A percentile compares a stretch with the other conserved stretches of the same genome.
phyloP scores from a whole-genome alignment of 768 basidiomycete species.

The Favolaschia claudopus region DNA sequence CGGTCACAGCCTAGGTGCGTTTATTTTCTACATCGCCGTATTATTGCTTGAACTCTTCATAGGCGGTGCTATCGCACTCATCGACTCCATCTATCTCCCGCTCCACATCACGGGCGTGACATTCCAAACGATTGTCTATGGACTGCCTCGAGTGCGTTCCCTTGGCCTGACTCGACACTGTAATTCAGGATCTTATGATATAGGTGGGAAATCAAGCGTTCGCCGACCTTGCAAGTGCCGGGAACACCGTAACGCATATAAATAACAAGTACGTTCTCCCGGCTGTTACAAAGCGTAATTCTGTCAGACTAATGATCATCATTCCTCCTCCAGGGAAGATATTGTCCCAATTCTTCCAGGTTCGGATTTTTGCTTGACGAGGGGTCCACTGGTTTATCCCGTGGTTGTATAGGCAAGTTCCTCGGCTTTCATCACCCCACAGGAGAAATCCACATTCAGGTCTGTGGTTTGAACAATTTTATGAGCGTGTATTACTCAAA shows the following conservation, averaged over 20 bases:
- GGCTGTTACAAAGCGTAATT: not conserved
- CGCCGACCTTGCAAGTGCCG: conserved; percentile 64
- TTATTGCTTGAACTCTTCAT: conserved; percentile 21
- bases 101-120: conserved; percentile 52
- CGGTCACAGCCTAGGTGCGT: conserved; percentile 52
- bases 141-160: conserved; percentile 50
- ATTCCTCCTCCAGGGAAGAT: conserved; percentile 28
- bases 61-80: conserved; percentile 62
- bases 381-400: not conserved
- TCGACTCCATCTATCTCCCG: conserved; percentile 64
- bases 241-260: conserved; percentile 59
- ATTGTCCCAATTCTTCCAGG: conserved; percentile 43
- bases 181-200: not conserved
- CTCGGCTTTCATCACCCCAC: conserved; percentile 49
- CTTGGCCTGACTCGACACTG: conserved; percentile 30
- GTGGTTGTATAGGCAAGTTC: conserved; percentile 33
- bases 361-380: not conserved
- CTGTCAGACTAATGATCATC: not conserved
- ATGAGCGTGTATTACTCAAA: not conserved
- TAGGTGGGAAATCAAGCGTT: conserved; percentile 68
- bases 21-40: conserved; percentile 26
- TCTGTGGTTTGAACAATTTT: not conserved
- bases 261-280: conserved; percentile 55
- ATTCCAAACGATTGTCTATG: conserved; percentile 48
- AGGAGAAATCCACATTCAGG: conserved; percentile 51